Evolutionary conservation across 192 early-diverging fungal genomes (phyloP).

Genomic region (Coemansia sp.): DNA sequence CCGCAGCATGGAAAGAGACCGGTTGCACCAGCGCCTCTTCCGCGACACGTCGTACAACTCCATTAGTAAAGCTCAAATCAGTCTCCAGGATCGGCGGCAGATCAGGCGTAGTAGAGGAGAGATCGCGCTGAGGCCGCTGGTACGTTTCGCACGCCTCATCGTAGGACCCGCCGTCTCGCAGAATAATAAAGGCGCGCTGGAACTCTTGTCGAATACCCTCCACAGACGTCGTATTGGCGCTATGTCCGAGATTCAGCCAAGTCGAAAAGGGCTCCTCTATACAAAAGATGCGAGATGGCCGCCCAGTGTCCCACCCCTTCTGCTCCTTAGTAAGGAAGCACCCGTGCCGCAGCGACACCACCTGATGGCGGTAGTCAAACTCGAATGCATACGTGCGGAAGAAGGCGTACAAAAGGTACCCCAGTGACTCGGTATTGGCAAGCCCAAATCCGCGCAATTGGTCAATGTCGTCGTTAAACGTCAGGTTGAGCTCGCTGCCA

Average conservation of each 20-base stretch:
- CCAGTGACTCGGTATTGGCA: conserved; percentile 76
- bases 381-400: conserved; percentile 81
- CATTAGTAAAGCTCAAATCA: not conserved
- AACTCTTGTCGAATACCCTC: conserved; percentile 84
- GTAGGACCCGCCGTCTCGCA: conserved; percentile 58
- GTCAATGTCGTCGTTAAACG: conserved; percentile 76
- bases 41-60: not conserved
- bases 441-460: conserved; percentile 67
- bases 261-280: conserved; percentile 94
- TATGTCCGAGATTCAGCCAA: conserved; percentile 87
- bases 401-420: conserved; percentile 80
- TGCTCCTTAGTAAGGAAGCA: conserved; percentile 74
- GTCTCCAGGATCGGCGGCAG: not conserved
- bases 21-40: conserved; percentile 4
- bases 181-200: conserved; percentile 65
- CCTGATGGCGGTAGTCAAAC: conserved; percentile 81
- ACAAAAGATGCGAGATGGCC: conserved; percentile 73
- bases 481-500: conserved; percentile 62
- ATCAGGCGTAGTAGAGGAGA: not conserved
- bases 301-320: conserved; percentile 83
- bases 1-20: not conserved
- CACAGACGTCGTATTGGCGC: conserved; percentile 77
- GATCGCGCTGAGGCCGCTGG: conserved; percentile 28
- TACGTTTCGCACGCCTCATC: conserved; percentile 49
- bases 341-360: conserved; percentile 83